Evolutionary conservation across 73 alveolate genomes (phyloP), one percentile per base, ranked within the genome.

Genomic region (Uronychia binucleata): DNA sequence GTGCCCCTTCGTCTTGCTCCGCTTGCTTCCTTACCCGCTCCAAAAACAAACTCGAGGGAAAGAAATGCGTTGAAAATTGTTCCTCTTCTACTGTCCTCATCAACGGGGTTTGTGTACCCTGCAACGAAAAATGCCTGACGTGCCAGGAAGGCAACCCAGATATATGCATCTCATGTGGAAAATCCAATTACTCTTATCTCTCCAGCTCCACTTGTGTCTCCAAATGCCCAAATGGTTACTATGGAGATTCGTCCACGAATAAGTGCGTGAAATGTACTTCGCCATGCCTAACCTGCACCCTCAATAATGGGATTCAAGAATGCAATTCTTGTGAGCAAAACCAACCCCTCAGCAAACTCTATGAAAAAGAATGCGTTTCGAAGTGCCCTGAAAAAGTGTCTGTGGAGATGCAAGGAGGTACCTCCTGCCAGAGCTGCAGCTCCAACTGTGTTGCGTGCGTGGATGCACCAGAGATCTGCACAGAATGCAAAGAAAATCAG

Each of bases 251-350:
- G 0, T 25, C 58, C 8, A 25, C 81, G 30, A 80, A 78, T 13
- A 29, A 85, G 30, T 89, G 95, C 31, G 89, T 59, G 26, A 11
- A 30, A 14, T 89, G 95, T 74, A 30, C 25, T 0, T 8, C 59
- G 28, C 92, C 92, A 19, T 89, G 95, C 29, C 75, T 31, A 1
- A 34, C 91, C 5, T 89, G 95, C 76, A 33, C 60, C 5, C n/a
- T 11, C 67, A 46, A 46, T 46, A 46, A 19, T 0, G 28, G 84
- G 0, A 85, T 77, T 35, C n/a, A n/a, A n/a, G n/a, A n/a, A n/a
- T 90, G 95, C 75, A 85, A 87, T 14, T 79, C 95, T 13, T 90
- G 95, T 60, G 59, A 33, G 25, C 25, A 84, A 30, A 1, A 77
- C 19, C 19, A 77, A 8, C 28, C 77, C 28, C 79, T 46, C 79